phyloP scores from a whole-genome alignment of 371 early-diverging fungal genomes.

The Apophysomyces variabilis region DNA sequence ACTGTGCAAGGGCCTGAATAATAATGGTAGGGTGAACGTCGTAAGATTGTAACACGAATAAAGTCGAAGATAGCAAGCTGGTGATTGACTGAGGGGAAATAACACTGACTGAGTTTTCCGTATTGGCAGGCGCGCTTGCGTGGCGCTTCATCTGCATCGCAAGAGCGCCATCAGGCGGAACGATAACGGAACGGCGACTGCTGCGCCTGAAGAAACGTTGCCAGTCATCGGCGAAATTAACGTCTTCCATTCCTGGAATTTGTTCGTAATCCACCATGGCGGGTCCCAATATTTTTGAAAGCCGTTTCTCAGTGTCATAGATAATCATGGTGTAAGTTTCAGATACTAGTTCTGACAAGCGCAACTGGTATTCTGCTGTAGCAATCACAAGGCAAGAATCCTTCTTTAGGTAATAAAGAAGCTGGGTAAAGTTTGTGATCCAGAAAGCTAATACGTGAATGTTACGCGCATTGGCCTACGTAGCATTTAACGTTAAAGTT shows the following conservation, averaged over 20 bases:
- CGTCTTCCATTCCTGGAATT: slow-evolving; percentile 68
- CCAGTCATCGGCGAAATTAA: slow-evolving; percentile 65
- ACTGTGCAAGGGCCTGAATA: slow-evolving; percentile 61
- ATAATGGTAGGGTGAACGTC: slow-evolving; percentile 71
- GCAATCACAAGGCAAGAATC: slow-evolving; percentile 68
- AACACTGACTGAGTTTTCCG: background rate
- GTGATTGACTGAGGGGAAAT: slow-evolving; percentile 67
- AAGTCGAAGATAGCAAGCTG: slow-evolving; percentile 60
- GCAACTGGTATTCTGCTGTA: slow-evolving; percentile 63
- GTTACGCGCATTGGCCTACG: slow-evolving; percentile 30
- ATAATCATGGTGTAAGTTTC: slow-evolving; percentile 70
- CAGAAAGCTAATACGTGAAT: slow-evolving; percentile 62
- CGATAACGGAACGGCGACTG: slow-evolving; percentile 14
- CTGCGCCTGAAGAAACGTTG: slow-evolving; percentile 47
- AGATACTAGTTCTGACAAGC: slow-evolving; percentile 69
- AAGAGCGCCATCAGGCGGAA: slow-evolving; percentile 20
- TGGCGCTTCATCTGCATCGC: slow-evolving; percentile 21
- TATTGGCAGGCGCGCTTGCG: slow-evolving; percentile 16
- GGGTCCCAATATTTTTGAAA: slow-evolving; percentile 61
- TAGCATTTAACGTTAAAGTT: background rate
- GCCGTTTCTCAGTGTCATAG: slow-evolving; percentile 55
- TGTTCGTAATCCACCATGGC: slow-evolving; percentile 72
- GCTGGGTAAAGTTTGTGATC: slow-evolving; percentile 74
- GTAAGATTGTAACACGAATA: slow-evolving; percentile 63
- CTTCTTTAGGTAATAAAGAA: slow-evolving; percentile 79